Evolutionary conservation across 768 basidiomycete genomes (phyloP).

Genomic region (Asterophora lycoperdoides): DNA sequence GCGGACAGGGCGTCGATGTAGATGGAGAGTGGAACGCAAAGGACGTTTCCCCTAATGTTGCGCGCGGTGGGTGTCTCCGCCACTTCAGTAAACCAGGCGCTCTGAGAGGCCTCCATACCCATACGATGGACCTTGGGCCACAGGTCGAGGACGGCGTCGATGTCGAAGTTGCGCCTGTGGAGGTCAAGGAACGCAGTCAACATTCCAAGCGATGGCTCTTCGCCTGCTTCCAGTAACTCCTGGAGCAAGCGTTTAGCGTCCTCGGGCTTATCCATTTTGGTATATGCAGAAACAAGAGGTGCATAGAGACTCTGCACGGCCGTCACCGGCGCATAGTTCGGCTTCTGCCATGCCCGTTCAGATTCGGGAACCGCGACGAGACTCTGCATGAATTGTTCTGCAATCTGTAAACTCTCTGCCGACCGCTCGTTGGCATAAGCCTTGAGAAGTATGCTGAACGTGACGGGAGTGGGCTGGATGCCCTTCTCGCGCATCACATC

Average conservation of each 20-base stretch:
- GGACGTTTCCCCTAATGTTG: slow-evolving; percentile 41
- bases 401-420: slow-evolving; percentile 49
- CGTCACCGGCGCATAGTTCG: slow-evolving; percentile 33
- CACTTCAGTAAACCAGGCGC: slow-evolving; percentile 29
- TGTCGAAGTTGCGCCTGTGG: slow-evolving; percentile 57
- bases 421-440: slow-evolving; percentile 51
- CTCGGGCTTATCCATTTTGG: slow-evolving; percentile 36
- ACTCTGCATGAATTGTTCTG: slow-evolving; percentile 59
- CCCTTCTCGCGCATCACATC: slow-evolving; percentile 66
- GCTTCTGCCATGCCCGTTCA: slow-evolving; percentile 36
- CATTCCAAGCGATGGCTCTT: slow-evolving; percentile 52
- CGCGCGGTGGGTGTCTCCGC: slow-evolving; percentile 15
- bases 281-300: slow-evolving; percentile 56
- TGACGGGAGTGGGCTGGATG: slow-evolving; percentile 63
- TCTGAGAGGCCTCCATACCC: slow-evolving; percentile 41
- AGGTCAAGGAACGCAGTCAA: slow-evolving; percentile 67
- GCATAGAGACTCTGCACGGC: slow-evolving; percentile 54
- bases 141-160: slow-evolving; percentile 49
- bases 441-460: slow-evolving; percentile 62
- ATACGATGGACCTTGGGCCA: slow-evolving; percentile 69
- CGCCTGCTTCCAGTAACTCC: slow-evolving; percentile 50
- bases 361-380: slow-evolving; percentile 37
- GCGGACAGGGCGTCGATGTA: slow-evolving; percentile 72
- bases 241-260: slow-evolving; percentile 56
- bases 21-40: slow-evolving; percentile 77